phyloP scores from a whole-genome alignment of 768 basidiomycete species.

The Naganishia vaughanmartiniae region DNA sequence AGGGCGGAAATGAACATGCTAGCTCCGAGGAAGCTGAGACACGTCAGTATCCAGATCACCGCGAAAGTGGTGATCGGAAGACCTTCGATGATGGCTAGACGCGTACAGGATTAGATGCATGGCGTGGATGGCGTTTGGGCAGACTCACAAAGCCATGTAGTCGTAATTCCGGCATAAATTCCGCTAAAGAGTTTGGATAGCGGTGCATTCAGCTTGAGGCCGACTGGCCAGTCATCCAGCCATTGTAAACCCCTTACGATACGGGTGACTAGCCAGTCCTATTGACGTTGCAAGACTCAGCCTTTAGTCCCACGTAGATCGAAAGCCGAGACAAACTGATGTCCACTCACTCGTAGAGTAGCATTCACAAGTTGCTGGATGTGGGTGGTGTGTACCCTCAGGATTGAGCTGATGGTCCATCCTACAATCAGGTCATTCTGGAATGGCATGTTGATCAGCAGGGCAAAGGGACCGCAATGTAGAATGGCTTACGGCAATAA shows the following conservation, averaged over 20 bases:
- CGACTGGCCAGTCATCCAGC: slow-evolving; percentile 94
- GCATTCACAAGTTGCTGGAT: slow-evolving; percentile 55
- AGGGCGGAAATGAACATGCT: slow-evolving; percentile 67
- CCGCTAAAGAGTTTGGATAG: slow-evolving; percentile 81
- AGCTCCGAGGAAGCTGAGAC: slow-evolving; percentile 49
- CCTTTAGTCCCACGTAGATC: neutral
- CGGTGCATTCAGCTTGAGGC: slow-evolving; percentile 92
- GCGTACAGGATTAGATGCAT: neutral
- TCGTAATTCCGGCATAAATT: slow-evolving; percentile 65
- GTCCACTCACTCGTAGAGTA: slow-evolving; percentile 54
- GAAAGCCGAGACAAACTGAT: neutral
- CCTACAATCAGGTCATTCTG: slow-evolving; percentile 85
- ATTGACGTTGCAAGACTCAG: neutral
- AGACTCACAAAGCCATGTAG: slow-evolving; percentile 69
- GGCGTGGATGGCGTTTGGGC: too few species aligned
- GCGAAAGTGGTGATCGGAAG: slow-evolving; percentile 42
- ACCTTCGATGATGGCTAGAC: slow-evolving; percentile 24
- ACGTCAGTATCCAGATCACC: slow-evolving; percentile 47
- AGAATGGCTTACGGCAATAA: slow-evolving; percentile 58
- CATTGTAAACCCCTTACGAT: slow-evolving; percentile 65
- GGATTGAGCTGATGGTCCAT: slow-evolving; percentile 65
- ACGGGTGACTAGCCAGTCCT: slow-evolving; percentile 56
- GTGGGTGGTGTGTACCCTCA: slow-evolving; percentile 63
- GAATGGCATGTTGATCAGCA: neutral
- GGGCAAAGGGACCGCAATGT: too few species aligned